Evolutionary conservation across 2,329 filamentous ascomycete species (phyloP).

Genomic region (Penicillium sclerotiorum): DNA sequence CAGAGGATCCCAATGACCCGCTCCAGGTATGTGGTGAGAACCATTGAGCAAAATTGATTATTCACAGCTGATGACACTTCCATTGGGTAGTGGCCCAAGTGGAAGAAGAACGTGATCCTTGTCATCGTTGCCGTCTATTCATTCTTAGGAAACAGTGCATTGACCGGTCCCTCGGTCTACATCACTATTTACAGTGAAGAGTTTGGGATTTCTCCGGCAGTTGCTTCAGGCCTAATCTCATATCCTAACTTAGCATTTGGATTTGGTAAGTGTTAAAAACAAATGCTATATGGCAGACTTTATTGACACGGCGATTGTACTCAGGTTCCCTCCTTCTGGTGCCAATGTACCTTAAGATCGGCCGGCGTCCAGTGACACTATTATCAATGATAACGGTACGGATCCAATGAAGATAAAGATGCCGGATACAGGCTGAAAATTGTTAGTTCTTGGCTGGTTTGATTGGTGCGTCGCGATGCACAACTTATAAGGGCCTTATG

Average conservation of each 20-base stretch:
- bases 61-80: neutral
- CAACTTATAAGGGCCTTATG: conserved; percentile 47
- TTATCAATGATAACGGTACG: conserved; percentile 42
- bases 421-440: neutral
- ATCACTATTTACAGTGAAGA: conserved; percentile 57
- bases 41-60: too few species aligned
- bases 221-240: conserved; percentile 59
- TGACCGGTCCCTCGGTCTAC: conserved; percentile 62
- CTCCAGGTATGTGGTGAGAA: conserved; percentile 53
- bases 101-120: conserved; percentile 61
- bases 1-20: conserved; percentile 64
- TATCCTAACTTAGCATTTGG: conserved; percentile 65
- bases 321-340: conserved; percentile 57
- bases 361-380: conserved; percentile 48
- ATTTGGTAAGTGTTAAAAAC: conserved; percentile 52
- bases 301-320: neutral
- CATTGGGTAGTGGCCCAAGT: conserved; percentile 52
- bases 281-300: neutral
- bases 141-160: conserved; percentile 60
- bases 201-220: conserved; percentile 55
- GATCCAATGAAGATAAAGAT: neutral
- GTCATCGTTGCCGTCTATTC: conserved; percentile 59
- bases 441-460: conserved; percentile 45
- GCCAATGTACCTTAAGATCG: conserved; percentile 59
- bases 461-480: conserved; percentile 46